These are phyloP conservation scores for Epichloe scottii DNA, from an alignment of 2,329 filamentous ascomycete species.

Conservation along the genomic window DNA sequence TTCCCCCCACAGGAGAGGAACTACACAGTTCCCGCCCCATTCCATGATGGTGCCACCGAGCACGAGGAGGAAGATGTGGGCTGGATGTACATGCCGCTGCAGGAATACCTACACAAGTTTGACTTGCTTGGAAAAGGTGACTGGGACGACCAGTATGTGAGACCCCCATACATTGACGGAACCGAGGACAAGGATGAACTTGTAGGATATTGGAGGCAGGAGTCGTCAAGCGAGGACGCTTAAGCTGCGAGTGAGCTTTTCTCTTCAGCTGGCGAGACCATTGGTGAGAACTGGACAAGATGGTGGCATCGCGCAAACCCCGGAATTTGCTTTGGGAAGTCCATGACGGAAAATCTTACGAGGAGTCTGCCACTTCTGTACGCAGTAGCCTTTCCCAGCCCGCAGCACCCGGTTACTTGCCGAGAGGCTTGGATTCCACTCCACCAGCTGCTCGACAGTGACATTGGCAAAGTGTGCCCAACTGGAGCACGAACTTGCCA, in stretches of 20 bases:
- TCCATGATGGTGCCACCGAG: not conserved
- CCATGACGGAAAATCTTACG: not conserved
- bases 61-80: not conserved
- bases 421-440: not conserved
- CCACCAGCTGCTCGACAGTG: not conserved
- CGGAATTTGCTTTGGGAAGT: too few species aligned
- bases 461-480: not conserved
- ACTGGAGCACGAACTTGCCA: not conserved
- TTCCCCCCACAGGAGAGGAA: not conserved
- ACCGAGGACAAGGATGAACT: not conserved
- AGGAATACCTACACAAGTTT: not conserved
- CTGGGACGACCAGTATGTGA: not conserved
- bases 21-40: not conserved
- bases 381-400: not conserved
- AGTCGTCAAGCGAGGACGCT: not conserved
- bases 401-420: not conserved
- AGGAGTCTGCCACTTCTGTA: not conserved
- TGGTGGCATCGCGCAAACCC: too few species aligned
- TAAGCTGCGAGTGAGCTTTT: not conserved
- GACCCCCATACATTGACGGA: not conserved
- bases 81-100: conserved; percentile 1
- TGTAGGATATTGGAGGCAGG: not conserved
- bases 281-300: too few species aligned
- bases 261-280: not conserved
- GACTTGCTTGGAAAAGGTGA: not conserved